Conservation (phyloP, 768 basidiomycete species). For the Psilocybe tampanensis region DNA sequence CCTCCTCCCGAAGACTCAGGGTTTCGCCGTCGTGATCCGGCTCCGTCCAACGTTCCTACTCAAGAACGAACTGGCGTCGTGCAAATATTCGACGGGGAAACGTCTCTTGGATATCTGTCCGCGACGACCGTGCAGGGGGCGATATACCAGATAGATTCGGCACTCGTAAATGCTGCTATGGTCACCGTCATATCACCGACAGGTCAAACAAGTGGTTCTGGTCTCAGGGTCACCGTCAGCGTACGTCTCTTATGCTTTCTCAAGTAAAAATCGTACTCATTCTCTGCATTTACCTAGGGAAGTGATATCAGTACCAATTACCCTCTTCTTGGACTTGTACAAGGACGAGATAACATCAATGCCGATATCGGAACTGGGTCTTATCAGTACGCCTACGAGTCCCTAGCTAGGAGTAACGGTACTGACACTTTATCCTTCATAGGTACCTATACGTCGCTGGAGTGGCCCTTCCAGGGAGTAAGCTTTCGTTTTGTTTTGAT, state of each 20-base stretch:
- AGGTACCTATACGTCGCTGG: conserved; percentile 1
- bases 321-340: conserved; percentile 6
- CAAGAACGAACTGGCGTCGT: background rate
- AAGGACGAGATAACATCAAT: conserved; percentile 5
- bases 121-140: background rate
- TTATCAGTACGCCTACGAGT: background rate
- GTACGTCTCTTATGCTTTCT: background rate
- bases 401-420: background rate
- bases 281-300: background rate
- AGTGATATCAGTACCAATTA: background rate
- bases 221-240: background rate
- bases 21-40: background rate
- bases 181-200: background rate
- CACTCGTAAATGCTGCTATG: background rate
- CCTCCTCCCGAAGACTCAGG: background rate
- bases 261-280: background rate
- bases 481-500: background rate
- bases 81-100: background rate
- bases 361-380: background rate
- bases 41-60: background rate
- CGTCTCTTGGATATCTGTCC: background rate
- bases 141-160: background rate
- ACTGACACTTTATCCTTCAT: background rate
- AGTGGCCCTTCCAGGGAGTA: conserved; percentile 5
- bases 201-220: background rate